Evolutionary conservation across 2,329 filamentous ascomycete species (phyloP).

Genomic region (Lachnellula occidentalis): DNA sequence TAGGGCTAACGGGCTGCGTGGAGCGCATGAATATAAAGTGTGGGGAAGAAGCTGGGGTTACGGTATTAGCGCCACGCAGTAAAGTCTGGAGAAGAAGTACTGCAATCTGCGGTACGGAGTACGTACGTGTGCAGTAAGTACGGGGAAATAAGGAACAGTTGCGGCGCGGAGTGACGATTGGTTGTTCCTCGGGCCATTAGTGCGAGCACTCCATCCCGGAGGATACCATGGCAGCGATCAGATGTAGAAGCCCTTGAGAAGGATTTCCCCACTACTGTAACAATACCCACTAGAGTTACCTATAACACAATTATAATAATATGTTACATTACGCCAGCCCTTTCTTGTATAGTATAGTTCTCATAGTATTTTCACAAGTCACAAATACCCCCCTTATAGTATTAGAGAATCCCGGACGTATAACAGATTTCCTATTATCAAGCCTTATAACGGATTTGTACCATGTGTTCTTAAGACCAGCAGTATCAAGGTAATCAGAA

Average conservation of each 20-base stretch:
- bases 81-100: background rate
- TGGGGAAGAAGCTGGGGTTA: slow-evolving; percentile 4
- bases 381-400: slow-evolving; percentile 3
- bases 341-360: background rate
- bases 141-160: background rate
- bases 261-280: background rate
- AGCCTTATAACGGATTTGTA: slow-evolving; percentile 8
- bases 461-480: slow-evolving; percentile 11
- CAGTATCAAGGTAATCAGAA: slow-evolving; percentile 10
- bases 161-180: slow-evolving; percentile 5
- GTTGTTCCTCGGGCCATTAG: slow-evolving; percentile 8
- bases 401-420: background rate
- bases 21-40: slow-evolving; percentile 9
- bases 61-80: background rate
- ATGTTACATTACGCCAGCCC: no score
- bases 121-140: background rate
- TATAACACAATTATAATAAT: no score
- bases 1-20: background rate
- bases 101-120: background rate
- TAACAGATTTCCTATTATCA: slow-evolving; percentile 8
- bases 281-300: no score
- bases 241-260: slow-evolving; percentile 9
- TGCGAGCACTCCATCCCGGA: background rate
- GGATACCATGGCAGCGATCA: slow-evolving; percentile 3
- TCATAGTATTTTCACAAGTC: slow-evolving; percentile 5